Conservation (phyloP, 306 rosid species). For the Arachis hypogaea region DNA sequence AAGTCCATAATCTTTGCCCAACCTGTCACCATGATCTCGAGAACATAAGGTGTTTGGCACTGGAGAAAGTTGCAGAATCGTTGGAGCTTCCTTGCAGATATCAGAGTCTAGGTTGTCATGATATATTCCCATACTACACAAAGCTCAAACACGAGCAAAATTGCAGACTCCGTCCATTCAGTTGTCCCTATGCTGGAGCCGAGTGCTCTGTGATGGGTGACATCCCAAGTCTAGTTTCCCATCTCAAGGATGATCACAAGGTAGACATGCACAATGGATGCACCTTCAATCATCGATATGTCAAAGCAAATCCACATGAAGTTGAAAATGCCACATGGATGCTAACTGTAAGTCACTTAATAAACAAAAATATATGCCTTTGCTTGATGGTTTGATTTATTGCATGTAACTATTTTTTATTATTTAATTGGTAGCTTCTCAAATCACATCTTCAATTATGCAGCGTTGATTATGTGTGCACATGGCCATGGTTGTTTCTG, state of each 20-base stretch:
- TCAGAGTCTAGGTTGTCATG: constrained; percentile 81
- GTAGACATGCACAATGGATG: constrained; percentile 94
- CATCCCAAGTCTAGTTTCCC: constrained; percentile 74
- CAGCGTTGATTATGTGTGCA: constrained; percentile 12
- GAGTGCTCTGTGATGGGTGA: constrained; percentile 87
- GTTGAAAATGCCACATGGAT: constrained; percentile 98
- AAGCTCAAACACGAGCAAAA: constrained; percentile 84
- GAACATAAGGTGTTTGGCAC: constrained; percentile 88
- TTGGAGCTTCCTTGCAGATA: constrained; percentile 88
- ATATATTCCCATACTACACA: constrained; percentile 74
- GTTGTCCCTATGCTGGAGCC: constrained; percentile 92
- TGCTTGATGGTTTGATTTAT: constrained; percentile 22
- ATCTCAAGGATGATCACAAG: constrained; percentile 88
- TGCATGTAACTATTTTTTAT: constrained; percentile 25
- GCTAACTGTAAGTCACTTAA: constrained; percentile 72
- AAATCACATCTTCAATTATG: constrained; percentile 7
- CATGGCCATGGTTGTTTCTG: constrained; percentile 29
- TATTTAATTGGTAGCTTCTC: constrained; percentile 13
- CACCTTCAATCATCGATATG: constrained; percentile 91
- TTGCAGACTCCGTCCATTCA: constrained; percentile 84
- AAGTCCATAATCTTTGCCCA: constrained; percentile 87
- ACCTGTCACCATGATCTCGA: constrained; percentile 83
- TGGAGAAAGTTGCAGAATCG: constrained; percentile 93
- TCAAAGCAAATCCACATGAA: constrained; percentile 86
- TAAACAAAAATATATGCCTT: not conserved